These are phyloP conservation scores for Rhizopogon rudus DNA, from an alignment of 768 basidiomycete genomes.

Conservation along the genomic window DNA sequence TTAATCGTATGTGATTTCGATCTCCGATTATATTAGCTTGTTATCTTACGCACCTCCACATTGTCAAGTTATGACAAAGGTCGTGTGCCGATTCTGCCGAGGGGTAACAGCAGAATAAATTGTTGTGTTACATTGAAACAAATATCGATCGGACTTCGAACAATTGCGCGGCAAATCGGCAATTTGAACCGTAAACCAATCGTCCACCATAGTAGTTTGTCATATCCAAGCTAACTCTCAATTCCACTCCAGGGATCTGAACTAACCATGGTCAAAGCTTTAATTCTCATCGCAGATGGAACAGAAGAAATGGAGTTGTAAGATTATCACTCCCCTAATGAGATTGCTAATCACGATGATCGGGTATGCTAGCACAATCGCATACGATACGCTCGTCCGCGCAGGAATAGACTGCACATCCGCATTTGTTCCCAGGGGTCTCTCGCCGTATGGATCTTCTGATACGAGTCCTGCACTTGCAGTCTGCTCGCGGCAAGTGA, in stretches of 20 bases:
- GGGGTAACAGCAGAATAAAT: too few relatives aligned
- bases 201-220: too few relatives aligned
- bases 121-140: too few relatives aligned
- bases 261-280: slow-evolving; percentile 32
- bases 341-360: background rate
- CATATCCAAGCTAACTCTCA: background rate
- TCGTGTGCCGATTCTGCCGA: too few relatives aligned
- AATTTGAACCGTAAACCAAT: too few relatives aligned
- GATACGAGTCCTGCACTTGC: slow-evolving; percentile 41
- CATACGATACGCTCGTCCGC: slow-evolving; percentile 78
- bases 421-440: slow-evolving; percentile 48
- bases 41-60: too few relatives aligned
- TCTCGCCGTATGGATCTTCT: slow-evolving; percentile 18
- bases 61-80: too few relatives aligned
- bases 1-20: too few relatives aligned
- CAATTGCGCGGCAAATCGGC: too few relatives aligned
- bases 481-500: slow-evolving; percentile 68
- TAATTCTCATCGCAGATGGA: slow-evolving; percentile 74
- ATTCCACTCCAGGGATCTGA: background rate
- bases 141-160: too few relatives aligned
- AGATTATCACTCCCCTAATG: slow-evolving; percentile 17
- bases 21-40: too few relatives aligned
- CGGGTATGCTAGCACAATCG: slow-evolving; percentile 52
- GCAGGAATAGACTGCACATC: slow-evolving; percentile 65
- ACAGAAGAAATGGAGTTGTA: slow-evolving; percentile 92